Base-by-base conservation (phyloP, 164 flowering plant species). In the Berberis vulgaris region DNA sequence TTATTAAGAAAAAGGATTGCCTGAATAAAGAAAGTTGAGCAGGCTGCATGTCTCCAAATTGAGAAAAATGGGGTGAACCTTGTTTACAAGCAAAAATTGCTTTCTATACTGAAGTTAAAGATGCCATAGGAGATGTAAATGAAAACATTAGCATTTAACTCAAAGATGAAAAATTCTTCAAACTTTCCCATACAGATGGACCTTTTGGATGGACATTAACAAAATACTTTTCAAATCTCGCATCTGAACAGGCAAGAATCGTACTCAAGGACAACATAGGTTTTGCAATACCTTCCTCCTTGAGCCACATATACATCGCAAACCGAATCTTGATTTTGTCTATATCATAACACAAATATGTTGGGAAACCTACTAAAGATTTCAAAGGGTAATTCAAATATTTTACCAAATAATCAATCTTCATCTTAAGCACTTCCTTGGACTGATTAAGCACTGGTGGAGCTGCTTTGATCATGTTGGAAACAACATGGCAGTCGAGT, bases 171-270 rank as follows among this genome's bases (percentile, higher is more conserved):
- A 53, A 50, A 67, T 69, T 72, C 74, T 76, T 83, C 68, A 85
- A 77, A 7, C 74, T 70, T 60, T 82, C 67, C 87, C 88, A 88
- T 56, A 77, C 76, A 65, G 80, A 71, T 68, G 70, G 81, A 43
- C 97, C 96, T 65, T 62, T 56, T 41, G 91, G 89, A 60, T 86
- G 90, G n/a, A 45, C 74, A 49, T 73, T 74, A 46, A 91, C 94
- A 72, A 72, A 78, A 13, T 40, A 54, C 49, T 49, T 69, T 12
- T 75, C 39, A 64, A 85, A 88, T 13, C 7, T 1, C 41, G 68
- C 64, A 11, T 84, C 87, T 11, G 89, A 68, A 77, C 73, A 65
- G 12, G 77, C 74, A 60, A 86, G 55, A 26, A 86, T 50, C 26
- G 88, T 81, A 67, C 83, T 77, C 76, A 85, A 68, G 10, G 87